Conservation (phyloP, 139 green algal species). For the Axilococcus clingmanii region DNA sequence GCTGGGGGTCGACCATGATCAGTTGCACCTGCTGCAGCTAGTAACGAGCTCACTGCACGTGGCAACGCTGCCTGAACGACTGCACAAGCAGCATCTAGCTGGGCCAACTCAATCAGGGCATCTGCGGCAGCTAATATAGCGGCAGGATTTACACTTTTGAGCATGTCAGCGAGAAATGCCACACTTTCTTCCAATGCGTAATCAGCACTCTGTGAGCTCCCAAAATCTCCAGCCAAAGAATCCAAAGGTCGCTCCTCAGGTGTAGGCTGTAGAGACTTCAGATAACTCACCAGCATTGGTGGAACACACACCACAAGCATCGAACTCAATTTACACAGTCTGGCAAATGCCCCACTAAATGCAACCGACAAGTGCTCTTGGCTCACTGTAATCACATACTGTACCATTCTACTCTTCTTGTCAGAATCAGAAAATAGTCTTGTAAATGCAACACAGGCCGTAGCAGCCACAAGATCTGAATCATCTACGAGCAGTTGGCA, state of each 20-base stretch:
- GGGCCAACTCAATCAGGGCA: constrained; percentile 14
- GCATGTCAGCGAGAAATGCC: constrained; percentile 13
- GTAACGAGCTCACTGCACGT: constrained; percentile 6
- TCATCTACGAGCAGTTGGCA: neutral
- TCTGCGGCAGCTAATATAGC: constrained; percentile 11
- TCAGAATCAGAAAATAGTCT: neutral
- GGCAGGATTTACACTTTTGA: constrained; percentile 3
- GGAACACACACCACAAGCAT: constrained; percentile 11
- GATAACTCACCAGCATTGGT: constrained; percentile 14
- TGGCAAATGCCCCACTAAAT: neutral
- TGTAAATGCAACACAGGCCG: neutral
- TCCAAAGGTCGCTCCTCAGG: neutral
- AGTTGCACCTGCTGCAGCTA: constrained; percentile 3
- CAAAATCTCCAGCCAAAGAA: constrained; percentile 7
- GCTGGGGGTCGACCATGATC: neutral
- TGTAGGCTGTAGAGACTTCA: neutral
- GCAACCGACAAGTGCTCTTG: neutral
- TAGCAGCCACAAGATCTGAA: neutral
- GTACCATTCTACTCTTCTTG: neutral
- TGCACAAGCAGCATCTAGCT: constrained; percentile 20
- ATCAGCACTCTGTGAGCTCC: neutral
- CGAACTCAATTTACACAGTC: constrained; percentile 10
- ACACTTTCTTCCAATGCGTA: neutral
- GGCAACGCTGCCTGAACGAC: constrained; percentile 17
- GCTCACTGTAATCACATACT: neutral